phyloP scores from a whole-genome alignment of 352 stramenopile species.

The Saprolegnia parasitica region DNA sequence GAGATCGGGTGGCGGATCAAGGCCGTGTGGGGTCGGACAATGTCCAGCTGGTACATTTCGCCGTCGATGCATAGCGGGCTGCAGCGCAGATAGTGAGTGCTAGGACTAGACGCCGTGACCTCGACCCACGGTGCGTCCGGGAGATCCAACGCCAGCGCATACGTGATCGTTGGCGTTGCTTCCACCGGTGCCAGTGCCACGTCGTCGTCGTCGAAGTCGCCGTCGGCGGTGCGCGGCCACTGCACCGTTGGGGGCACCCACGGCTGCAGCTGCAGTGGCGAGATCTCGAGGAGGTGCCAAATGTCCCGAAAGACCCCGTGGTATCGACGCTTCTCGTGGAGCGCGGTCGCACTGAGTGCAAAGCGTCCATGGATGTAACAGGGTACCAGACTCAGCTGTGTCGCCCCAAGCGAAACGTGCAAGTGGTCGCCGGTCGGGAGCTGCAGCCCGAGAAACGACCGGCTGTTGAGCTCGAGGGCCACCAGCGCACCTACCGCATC shows the following conservation, averaged over 20 bases:
- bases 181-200: not conserved
- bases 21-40: not conserved
- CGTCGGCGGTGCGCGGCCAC: not conserved
- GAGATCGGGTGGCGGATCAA: not conserved
- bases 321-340: not conserved
- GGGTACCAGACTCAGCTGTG: not conserved
- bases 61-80: conserved; percentile 2
- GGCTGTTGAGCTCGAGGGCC: no score
- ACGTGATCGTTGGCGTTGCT: not conserved
- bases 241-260: not conserved
- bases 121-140: not conserved
- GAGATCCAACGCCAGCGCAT: not conserved
- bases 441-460: not conserved
- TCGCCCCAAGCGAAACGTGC: not conserved
- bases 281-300: not conserved
- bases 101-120: not conserved
- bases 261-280: not conserved
- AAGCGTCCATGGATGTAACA: not conserved
- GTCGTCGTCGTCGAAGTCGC: not conserved
- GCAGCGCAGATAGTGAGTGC: not conserved
- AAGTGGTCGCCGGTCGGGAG: not conserved
- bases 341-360: not conserved
- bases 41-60: not conserved
- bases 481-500: not conserved
- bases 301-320: not conserved